Evolutionary conservation across 2,329 filamentous ascomycete species (phyloP).

Genomic region (Leptographium wingfieldii): DNA sequence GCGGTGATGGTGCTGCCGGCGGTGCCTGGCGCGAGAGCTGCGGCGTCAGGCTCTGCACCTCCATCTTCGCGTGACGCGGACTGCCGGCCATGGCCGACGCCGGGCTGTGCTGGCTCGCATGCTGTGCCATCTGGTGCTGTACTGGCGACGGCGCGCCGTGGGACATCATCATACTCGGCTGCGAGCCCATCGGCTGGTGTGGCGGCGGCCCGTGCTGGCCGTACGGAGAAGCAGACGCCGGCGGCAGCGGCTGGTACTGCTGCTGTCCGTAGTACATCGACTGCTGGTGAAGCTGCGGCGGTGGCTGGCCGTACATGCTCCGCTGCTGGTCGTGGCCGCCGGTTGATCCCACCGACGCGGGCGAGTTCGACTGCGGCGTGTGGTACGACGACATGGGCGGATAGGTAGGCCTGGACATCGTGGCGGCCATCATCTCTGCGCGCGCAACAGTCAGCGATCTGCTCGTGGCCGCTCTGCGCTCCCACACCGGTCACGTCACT

Average conservation of each 20-base stretch:
- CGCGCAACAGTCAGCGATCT: constrained; percentile 15
- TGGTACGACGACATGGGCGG: constrained; percentile 84
- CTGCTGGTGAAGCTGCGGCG: constrained; percentile 65
- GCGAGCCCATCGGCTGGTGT: constrained; percentile 49
- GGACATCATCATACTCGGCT: constrained; percentile 55
- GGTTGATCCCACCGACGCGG: constrained; percentile 81
- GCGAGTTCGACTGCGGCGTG: constrained; percentile 89
- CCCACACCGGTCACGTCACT: constrained; percentile 22
- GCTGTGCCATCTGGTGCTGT: constrained; percentile 46
- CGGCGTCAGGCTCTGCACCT: constrained; percentile 42
- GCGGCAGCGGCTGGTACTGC: constrained; percentile 53
- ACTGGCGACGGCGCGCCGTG: constrained; percentile 31
- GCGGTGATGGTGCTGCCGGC: constrained; percentile 8
- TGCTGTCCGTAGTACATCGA: constrained; percentile 65
- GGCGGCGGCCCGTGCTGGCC: constrained; percentile 43
- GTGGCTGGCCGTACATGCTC: constrained; percentile 69
- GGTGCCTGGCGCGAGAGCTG: constrained; percentile 47
- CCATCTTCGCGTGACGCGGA: constrained; percentile 49
- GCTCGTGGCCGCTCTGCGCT: not conserved
- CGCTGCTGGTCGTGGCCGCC: constrained; percentile 83
- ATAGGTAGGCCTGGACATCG: constrained; percentile 65
- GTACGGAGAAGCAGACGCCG: constrained; percentile 50
- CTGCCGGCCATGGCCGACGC: constrained; percentile 46
- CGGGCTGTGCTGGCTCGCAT: constrained; percentile 44
- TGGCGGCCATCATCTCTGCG: constrained; percentile 55